These are phyloP conservation scores for Candida dubliniensis DNA, from an alignment of 1,139 yeast species.

Conservation along the genomic window DNA sequence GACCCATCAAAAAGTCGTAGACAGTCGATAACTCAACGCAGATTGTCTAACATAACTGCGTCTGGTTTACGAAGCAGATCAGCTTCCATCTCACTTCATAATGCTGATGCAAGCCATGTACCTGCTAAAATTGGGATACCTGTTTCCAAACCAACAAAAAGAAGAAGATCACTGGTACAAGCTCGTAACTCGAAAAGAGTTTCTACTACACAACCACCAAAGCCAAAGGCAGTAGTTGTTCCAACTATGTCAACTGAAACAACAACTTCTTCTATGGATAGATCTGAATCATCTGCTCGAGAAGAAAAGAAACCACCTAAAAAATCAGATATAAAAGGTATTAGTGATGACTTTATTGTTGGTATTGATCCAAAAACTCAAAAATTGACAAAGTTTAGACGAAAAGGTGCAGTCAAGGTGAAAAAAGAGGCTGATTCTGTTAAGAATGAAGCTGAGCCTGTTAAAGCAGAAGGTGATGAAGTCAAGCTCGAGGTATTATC, in stretches of 20 bases:
- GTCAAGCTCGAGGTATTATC: conserved; percentile 3
- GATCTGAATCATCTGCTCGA: conserved; percentile 6
- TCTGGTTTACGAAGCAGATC: conserved; percentile 28
- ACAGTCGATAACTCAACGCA: conserved; percentile 31
- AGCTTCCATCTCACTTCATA: conserved; percentile 24
- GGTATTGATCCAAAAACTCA: conserved; percentile 37
- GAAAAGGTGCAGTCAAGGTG: conserved; percentile 11
- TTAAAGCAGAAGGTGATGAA: conserved; percentile 11
- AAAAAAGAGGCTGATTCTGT: conserved; percentile 8
- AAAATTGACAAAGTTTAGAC: conserved; percentile 24
- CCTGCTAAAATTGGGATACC: conserved; percentile 45
- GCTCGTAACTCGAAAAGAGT: conserved; percentile 9
- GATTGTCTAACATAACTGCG: conserved; percentile 40
- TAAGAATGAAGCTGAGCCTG: conserved; percentile 9
- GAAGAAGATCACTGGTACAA: conserved; percentile 29
- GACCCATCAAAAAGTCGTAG: conserved; percentile 21
- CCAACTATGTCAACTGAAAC: neutral
- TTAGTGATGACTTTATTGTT: conserved; percentile 23
- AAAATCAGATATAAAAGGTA: conserved; percentile 5
- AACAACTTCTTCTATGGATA: neutral
- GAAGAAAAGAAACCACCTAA: conserved; percentile 2
- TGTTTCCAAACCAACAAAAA: conserved; percentile 27
- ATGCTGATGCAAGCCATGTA: conserved; percentile 12
- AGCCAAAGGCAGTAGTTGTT: neutral
- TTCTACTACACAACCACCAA: conserved; percentile 3